phyloP scores from a whole-genome alignment of 116 monocot genomes.

The Cymodocea nodosa region DNA sequence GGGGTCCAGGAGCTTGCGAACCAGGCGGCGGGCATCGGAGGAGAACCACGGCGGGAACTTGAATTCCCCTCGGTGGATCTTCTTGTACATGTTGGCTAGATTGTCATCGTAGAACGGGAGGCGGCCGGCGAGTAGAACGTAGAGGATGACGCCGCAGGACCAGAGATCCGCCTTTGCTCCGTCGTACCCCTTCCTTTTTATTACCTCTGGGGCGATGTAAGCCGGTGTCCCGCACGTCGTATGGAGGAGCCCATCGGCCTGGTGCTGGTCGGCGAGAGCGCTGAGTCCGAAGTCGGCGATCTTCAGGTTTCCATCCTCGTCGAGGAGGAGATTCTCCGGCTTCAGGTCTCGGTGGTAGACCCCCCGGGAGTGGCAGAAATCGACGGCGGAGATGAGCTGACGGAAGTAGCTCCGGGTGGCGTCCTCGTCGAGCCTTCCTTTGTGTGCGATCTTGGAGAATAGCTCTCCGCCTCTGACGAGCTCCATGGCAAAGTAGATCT shows the following conservation, averaged over 20 bases:
- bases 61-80: constrained; percentile 53
- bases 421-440: constrained; percentile 15
- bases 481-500: constrained; percentile 34
- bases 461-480: constrained; percentile 34
- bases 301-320: constrained; percentile 20
- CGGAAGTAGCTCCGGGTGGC: constrained; percentile 16
- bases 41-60: constrained; percentile 66
- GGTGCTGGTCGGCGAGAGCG: constrained; percentile 21
- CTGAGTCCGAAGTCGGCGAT: constrained; percentile 43
- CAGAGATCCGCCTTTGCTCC: constrained; percentile 51
- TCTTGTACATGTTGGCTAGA: constrained; percentile 42
- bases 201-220: constrained; percentile 48
- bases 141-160: constrained; percentile 62
- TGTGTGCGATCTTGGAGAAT: constrained; percentile 13
- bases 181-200: constrained; percentile 41
- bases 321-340: constrained; percentile 25
- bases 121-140: constrained; percentile 43
- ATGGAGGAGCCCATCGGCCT: constrained; percentile 42
- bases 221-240: constrained; percentile 51
- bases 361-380: constrained; percentile 26
- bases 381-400: constrained; percentile 23
- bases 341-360: constrained; percentile 35
- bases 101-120: constrained; percentile 50
- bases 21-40: constrained; percentile 33
- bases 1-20: constrained; percentile 34